phyloP scores from a whole-genome alignment of 257 asterid species.

The Rehmannia glutinosa region DNA sequence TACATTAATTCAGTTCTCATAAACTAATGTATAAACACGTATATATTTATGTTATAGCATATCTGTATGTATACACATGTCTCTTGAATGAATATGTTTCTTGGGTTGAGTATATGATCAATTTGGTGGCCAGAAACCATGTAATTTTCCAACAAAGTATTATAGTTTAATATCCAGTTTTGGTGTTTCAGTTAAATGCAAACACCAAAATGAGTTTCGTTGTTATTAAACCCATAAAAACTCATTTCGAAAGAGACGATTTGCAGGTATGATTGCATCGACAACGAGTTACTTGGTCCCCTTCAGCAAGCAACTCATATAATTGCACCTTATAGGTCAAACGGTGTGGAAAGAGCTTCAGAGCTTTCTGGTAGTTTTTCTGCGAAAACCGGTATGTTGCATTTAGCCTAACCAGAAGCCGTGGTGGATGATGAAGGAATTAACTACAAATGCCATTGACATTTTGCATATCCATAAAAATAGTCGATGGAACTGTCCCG shows the following conservation, averaged over 20 bases:
- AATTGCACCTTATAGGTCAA: slow-evolving; percentile 47
- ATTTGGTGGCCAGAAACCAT: background rate
- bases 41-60: no score
- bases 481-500: no score
- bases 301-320: slow-evolving; percentile 30
- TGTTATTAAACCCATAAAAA: background rate
- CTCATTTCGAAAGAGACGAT: background rate
- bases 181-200: background rate
- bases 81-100: no score
- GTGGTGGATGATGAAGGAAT: background rate
- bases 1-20: no score
- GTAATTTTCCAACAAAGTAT: background rate
- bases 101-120: no score
- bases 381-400: background rate
- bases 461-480: no score
- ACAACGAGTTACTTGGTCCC: slow-evolving; percentile 41
- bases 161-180: background rate
- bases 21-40: no score
- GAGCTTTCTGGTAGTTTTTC: slow-evolving; percentile 23
- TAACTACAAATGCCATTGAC: background rate
- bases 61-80: no score
- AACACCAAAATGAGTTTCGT: background rate
- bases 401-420: background rate
- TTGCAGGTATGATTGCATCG: slow-evolving; percentile 58
- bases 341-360: slow-evolving; percentile 43